phyloP scores from a whole-genome alignment of 1,284 basidiomycete genomes.

The Ustilago nuda region DNA sequence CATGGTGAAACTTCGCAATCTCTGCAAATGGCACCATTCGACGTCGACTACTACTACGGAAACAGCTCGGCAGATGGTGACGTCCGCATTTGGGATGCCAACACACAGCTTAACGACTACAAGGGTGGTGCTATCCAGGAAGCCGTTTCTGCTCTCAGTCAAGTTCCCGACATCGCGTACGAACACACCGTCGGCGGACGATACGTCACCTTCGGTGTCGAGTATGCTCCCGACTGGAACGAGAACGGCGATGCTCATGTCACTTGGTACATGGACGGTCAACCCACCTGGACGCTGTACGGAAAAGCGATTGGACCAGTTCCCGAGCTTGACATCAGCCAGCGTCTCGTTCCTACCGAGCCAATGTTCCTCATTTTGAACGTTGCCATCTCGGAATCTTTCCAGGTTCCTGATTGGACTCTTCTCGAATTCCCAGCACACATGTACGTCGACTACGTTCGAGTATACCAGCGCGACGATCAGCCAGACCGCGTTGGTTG shows the following conservation, averaged over 20 bases:
- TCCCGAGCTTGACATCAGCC: slow-evolving; percentile 52
- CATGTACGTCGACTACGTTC: slow-evolving; percentile 71
- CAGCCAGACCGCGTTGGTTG: slow-evolving; percentile 64
- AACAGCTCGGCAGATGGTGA: slow-evolving; percentile 36
- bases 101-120: slow-evolving; percentile 62
- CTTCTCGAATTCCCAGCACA: slow-evolving; percentile 71
- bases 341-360: slow-evolving; percentile 60
- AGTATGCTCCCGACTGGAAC: slow-evolving; percentile 67
- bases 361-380: slow-evolving; percentile 61
- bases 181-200: slow-evolving; percentile 28
- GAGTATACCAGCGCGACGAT: slow-evolving; percentile 72
- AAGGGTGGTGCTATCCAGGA: slow-evolving; percentile 66
- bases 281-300: slow-evolving; percentile 62
- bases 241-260: slow-evolving; percentile 54
- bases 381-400: slow-evolving; percentile 70
- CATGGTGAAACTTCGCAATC: slow-evolving; percentile 63
- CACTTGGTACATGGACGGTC: slow-evolving; percentile 67
- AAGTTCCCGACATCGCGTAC: slow-evolving; percentile 60
- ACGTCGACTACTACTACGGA: slow-evolving; percentile 62
- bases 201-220: slow-evolving; percentile 65
- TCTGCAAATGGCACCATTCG: slow-evolving; percentile 68
- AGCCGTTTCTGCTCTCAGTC: slow-evolving; percentile 63
- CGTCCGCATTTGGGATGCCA: slow-evolving; percentile 54
- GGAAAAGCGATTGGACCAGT: slow-evolving; percentile 47
- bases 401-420: slow-evolving; percentile 70